Conservation (phyloP, 2,329 filamentous ascomycete genomes). For the Botryosphaeria agaves region DNA sequence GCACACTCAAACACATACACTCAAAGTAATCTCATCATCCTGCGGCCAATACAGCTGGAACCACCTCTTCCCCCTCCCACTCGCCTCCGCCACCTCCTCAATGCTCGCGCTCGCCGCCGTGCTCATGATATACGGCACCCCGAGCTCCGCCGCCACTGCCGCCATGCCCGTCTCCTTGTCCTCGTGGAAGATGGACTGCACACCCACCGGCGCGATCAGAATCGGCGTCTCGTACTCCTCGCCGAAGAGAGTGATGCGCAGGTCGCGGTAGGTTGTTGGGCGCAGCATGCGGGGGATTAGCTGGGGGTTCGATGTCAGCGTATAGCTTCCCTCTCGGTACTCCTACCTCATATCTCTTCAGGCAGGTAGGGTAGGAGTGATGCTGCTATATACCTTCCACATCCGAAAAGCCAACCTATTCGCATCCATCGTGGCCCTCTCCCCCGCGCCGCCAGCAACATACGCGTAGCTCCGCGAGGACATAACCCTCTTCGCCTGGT, state of each 20-base stretch:
- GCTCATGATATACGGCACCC: slow-evolving; percentile 49
- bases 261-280: slow-evolving; percentile 10
- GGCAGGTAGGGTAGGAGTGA: neutral
- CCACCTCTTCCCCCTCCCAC: slow-evolving; percentile 39
- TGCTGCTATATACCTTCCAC: slow-evolving; percentile 22
- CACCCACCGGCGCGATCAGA: slow-evolving; percentile 50
- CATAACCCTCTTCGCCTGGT: slow-evolving; percentile 34
- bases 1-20: too few species aligned
- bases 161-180: slow-evolving; percentile 49
- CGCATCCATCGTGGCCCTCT: slow-evolving; percentile 41
- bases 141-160: slow-evolving; percentile 39
- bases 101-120: slow-evolving; percentile 48
- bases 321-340: neutral
- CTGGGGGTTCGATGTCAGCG: neutral
- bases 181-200: slow-evolving; percentile 48
- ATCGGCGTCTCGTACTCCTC: slow-evolving; percentile 32
- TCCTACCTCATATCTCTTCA: too few species aligned
- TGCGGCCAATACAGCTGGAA: slow-evolving; percentile 62
- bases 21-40: slow-evolving; percentile 48
- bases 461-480: slow-evolving; percentile 37
- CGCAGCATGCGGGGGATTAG: slow-evolving; percentile 1
- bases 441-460: slow-evolving; percentile 44
- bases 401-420: slow-evolving; percentile 40
- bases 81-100: slow-evolving; percentile 46
- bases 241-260: slow-evolving; percentile 22